A percentile compares a stretch with the other conserved stretches of the same genome.
These are phyloP conservation scores for Syzygium jambos DNA, from an alignment of 345 rosid species.

Conservation along the genomic window DNA sequence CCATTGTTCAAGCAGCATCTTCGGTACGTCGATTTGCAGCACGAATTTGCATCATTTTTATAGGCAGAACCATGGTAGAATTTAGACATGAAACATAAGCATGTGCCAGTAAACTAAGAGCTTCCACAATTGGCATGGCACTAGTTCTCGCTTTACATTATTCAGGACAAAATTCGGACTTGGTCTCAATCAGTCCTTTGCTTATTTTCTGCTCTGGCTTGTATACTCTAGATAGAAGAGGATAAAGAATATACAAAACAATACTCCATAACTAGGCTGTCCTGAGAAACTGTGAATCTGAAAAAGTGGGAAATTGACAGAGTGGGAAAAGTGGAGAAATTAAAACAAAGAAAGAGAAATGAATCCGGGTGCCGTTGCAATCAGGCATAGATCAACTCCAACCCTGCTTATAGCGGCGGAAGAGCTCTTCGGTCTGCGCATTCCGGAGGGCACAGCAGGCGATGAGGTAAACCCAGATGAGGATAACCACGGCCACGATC, in stretches of 20 bases:
- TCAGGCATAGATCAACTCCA: constrained; percentile 29
- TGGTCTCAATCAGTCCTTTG: background rate
- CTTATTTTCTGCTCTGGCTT: background rate
- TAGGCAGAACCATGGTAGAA: background rate
- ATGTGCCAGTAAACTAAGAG: background rate
- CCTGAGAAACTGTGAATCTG: too few relatives aligned
- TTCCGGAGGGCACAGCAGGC: constrained; percentile 82
- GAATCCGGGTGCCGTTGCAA: background rate
- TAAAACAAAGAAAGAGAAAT: too few relatives aligned
- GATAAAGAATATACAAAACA: background rate
- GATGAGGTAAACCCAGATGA: constrained; percentile 69
- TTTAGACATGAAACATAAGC: background rate
- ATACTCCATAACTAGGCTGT: background rate
- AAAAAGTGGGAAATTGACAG: too few relatives aligned
- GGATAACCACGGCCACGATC: constrained; percentile 58
- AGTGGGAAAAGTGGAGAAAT: too few relatives aligned
- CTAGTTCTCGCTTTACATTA: background rate
- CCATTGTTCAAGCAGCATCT: background rate
- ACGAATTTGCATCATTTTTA: background rate
- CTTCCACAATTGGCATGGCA: background rate
- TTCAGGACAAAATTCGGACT: background rate
- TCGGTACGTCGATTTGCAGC: background rate
- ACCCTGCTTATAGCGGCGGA: constrained; percentile 56
- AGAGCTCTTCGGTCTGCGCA: constrained; percentile 78
- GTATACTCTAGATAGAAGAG: background rate